Percentiles rank a stretch among this genome's conserved stretches.
These are phyloP conservation scores for Rutidosis leptorrhynchoides DNA, from an alignment of 129 eudicot genomes.

Conservation along the genomic window DNA sequence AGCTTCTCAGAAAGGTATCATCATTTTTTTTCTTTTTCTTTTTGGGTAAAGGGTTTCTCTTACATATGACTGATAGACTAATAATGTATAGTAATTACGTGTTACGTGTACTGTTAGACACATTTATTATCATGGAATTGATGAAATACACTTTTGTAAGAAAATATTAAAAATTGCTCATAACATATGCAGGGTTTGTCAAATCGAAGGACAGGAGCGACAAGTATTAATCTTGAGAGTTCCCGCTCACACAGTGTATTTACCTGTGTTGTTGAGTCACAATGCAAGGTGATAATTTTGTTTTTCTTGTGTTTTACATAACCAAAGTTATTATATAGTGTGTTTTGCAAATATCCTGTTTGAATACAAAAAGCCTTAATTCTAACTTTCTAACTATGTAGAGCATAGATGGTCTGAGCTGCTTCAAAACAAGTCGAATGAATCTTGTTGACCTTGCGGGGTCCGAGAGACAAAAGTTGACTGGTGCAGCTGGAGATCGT, in stretches of 20 bases:
- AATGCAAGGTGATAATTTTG: slow-evolving; percentile 64
- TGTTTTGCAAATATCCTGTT: not conserved
- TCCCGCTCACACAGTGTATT: slow-evolving; percentile 98
- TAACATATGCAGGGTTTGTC: slow-evolving; percentile 65
- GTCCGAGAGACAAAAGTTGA: slow-evolving; percentile 91
- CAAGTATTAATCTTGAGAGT: slow-evolving; percentile 85
- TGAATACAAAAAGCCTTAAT: not conserved
- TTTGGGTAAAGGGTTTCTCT: not conserved
- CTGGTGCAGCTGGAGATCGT: slow-evolving; percentile 99
- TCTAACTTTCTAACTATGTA: slow-evolving; percentile 24
- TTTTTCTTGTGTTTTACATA: not conserved
- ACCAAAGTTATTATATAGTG: not conserved
- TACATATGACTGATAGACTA: slow-evolving; percentile 5
- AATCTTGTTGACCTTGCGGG: slow-evolving; percentile 99
- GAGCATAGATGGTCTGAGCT: slow-evolving; percentile 82
- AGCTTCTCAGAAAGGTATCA: slow-evolving; percentile 74
- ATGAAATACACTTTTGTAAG: slow-evolving; percentile 4
- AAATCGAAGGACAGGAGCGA: slow-evolving; percentile 81
- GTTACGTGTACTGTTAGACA: not conserved
- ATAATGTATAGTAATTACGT: no score
- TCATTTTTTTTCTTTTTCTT: not conserved
- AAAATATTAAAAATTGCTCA: not conserved
- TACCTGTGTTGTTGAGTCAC: slow-evolving; percentile 96
- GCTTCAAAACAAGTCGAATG: slow-evolving; percentile 81
- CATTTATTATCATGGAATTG: not conserved